Evolutionary conservation across 208 protist species (phyloP).

Genomic region (Crithidia fasciculata): DNA sequence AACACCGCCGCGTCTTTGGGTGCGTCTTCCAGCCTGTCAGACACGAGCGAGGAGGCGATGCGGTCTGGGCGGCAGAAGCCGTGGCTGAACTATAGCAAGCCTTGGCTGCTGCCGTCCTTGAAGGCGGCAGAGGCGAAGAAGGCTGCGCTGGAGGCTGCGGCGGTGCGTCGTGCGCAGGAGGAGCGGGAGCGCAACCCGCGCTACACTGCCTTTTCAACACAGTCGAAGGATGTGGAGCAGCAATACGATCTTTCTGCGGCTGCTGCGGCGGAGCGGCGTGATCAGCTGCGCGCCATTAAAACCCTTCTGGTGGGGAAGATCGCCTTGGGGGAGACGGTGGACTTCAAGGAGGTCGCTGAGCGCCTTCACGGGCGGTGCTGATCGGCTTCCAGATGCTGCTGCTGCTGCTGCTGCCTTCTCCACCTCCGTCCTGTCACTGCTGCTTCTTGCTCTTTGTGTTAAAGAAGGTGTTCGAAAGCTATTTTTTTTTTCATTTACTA

Average conservation of each 20-base stretch:
- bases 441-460: not conserved
- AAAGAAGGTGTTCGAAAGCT: not conserved
- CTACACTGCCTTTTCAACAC: slow-evolving; percentile 28
- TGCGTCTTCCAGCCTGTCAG: not conserved
- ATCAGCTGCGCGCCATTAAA: slow-evolving; percentile 32
- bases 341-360: slow-evolving; percentile 27
- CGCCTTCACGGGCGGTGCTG: slow-evolving; percentile 7
- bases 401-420: too few relatives aligned
- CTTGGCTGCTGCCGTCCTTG: slow-evolving; percentile 50
- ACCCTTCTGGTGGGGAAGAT: slow-evolving; percentile 22
- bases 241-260: slow-evolving; percentile 29
- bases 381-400: not conserved
- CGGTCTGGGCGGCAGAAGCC: slow-evolving; percentile 35
- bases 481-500: not conserved
- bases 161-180: slow-evolving; percentile 23
- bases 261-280: slow-evolving; percentile 18
- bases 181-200: slow-evolving; percentile 29
- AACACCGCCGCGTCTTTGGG: not conserved
- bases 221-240: slow-evolving; percentile 23
- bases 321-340: slow-evolving; percentile 5
- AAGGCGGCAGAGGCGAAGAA: slow-evolving; percentile 46
- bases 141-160: slow-evolving; percentile 28
- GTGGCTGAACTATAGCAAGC: slow-evolving; percentile 73
- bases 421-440: too few relatives aligned
- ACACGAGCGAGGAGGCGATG: not conserved